Percentiles rank a stretch among this genome's conserved stretches.
Conservation (phyloP, 163 green algal species). For the Scenedesmus sp. region DNA sequence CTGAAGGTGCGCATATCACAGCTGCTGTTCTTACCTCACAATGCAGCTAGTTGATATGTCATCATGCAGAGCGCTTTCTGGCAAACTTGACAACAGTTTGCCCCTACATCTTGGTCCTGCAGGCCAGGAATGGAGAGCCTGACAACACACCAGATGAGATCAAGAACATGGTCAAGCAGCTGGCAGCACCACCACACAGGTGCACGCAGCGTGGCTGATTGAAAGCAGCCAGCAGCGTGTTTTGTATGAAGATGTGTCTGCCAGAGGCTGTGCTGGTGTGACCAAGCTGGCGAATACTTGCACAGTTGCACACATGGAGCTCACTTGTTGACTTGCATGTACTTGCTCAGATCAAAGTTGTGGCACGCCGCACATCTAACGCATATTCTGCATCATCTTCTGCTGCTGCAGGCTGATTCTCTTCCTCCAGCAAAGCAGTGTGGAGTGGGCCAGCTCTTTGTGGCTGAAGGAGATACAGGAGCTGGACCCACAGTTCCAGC, state of each 20-base stretch:
- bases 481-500: conserved; percentile 81
- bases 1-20: conserved; percentile 78
- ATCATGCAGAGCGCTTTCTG: background rate
- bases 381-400: no score
- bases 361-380: background rate
- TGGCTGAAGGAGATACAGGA: conserved; percentile 94
- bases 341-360: no score
- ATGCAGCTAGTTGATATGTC: background rate
- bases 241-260: background rate
- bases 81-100: background rate
- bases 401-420: conserved; percentile 86
- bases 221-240: background rate
- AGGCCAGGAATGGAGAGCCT: conserved; percentile 87
- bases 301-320: background rate
- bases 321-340: background rate
- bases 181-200: conserved; percentile 85
- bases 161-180: conserved; percentile 93
- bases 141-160: conserved; percentile 95
- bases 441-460: conserved; percentile 95
- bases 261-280: background rate
- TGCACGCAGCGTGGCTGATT: background rate
- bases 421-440: conserved; percentile 95
- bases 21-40: background rate
- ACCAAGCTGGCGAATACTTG: background rate
- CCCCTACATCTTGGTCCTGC: conserved; percentile 19